Conservation (phyloP, 345 rosid species). For the Corchorus olitorius region DNA sequence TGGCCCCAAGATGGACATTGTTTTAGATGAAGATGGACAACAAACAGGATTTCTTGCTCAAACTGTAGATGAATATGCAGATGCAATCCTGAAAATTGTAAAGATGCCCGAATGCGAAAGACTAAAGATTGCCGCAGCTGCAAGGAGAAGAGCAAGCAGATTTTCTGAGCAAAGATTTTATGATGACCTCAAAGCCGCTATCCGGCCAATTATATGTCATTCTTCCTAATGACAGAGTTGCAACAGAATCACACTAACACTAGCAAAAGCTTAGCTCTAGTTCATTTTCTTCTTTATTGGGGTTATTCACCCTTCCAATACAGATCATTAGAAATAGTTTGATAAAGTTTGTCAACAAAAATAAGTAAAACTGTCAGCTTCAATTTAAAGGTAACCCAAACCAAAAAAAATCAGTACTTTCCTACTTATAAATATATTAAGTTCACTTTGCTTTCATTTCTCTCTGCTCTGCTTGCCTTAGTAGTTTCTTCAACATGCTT, state of each 20-base stretch:
- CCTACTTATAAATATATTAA: too few relatives aligned
- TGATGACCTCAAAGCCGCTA: slow-evolving; percentile 70
- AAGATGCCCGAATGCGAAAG: slow-evolving; percentile 69
- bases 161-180: slow-evolving; percentile 80
- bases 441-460: too few relatives aligned
- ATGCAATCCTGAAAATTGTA: slow-evolving; percentile 61
- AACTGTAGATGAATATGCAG: slow-evolving; percentile 66
- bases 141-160: slow-evolving; percentile 65
- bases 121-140: slow-evolving; percentile 70
- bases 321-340: neutral
- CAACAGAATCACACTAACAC: slow-evolving; percentile 14
- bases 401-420: neutral
- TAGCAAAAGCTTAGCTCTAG: slow-evolving; percentile 10
- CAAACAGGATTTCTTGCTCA: slow-evolving; percentile 88
- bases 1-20: slow-evolving; percentile 95
- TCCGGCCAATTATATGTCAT: slow-evolving; percentile 44
- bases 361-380: neutral
- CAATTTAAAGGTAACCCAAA: slow-evolving; percentile 6
- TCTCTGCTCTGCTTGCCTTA: too few relatives aligned
- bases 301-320: neutral
- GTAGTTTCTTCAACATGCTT: neutral
- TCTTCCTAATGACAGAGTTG: slow-evolving; percentile 21
- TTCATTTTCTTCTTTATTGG: slow-evolving; percentile 6
- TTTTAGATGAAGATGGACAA: slow-evolving; percentile 79
- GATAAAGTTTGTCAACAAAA: neutral